Percentiles rank a stretch among this genome's conserved stretches.
Conservation (phyloP, 306 rosid genomes). For the Rosa multiflora region DNA sequence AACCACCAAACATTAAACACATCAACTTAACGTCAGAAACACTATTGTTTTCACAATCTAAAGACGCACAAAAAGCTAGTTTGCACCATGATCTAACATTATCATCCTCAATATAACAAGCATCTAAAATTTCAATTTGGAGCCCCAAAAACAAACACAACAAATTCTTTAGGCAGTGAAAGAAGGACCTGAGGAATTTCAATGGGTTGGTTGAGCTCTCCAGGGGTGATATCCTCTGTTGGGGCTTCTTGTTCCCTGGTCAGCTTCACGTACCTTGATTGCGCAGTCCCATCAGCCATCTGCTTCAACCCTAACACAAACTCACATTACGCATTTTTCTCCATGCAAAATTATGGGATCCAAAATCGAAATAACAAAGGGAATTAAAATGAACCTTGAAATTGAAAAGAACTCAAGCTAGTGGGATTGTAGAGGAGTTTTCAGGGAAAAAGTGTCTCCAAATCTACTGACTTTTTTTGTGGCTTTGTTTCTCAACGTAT, state of each 20-base stretch:
- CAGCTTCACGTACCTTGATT: conserved; percentile 56
- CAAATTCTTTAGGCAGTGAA: background rate
- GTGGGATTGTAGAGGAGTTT: background rate
- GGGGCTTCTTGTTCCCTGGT: conserved; percentile 49
- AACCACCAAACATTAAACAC: background rate
- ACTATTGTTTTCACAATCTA: background rate
- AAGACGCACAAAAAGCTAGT: background rate
- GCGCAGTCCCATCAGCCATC: conserved; percentile 46
- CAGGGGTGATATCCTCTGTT: conserved; percentile 55
- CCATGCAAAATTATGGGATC: background rate
- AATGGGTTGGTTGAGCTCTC: conserved; percentile 73
- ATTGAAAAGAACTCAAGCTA: background rate
- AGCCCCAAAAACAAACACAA: no score
- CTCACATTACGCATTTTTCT: background rate
- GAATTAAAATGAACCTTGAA: conserved; percentile 7
- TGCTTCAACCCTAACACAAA: conserved; percentile 7
- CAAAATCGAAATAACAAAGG: background rate
- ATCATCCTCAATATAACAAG: background rate
- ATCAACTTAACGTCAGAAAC: background rate
- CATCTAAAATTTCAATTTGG: background rate
- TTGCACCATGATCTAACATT: background rate
- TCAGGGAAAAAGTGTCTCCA: background rate
- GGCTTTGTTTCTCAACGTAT: background rate
- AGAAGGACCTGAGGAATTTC: conserved; percentile 56
- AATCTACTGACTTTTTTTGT: conserved; percentile 1